Conservation (phyloP, 345 rosid genomes). For the Eucalyptus tenuipes region DNA sequence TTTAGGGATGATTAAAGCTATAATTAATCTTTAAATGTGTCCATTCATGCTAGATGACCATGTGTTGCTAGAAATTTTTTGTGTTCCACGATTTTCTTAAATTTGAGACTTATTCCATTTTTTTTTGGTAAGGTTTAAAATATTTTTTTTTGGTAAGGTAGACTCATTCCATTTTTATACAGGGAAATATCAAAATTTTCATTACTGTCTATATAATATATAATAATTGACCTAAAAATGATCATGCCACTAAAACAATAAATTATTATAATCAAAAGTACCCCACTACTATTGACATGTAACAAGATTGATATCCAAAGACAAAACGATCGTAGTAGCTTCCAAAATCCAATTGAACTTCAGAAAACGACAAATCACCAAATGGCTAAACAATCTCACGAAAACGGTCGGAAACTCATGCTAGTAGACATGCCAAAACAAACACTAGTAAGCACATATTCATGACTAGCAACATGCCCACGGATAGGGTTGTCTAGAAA, state of each 20-base stretch:
- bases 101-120: background rate
- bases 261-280: background rate
- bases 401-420: fast-evolving
- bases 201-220: background rate
- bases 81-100: background rate
- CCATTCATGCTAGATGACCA: background rate
- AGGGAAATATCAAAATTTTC: background rate
- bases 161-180: background rate
- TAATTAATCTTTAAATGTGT: background rate
- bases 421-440: background rate
- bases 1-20: background rate
- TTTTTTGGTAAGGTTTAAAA: no score
- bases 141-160: no score
- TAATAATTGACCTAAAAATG: no score
- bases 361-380: fast-evolving
- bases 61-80: background rate
- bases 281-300: background rate
- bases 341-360: background rate
- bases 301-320: background rate
- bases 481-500: no score
- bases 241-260: background rate
- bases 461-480: no score
- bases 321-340: background rate
- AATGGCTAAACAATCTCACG: background rate
- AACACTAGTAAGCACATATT: background rate